Evolutionary conservation across 1,139 yeast genomes (phyloP).

Genomic region (Yamadazyma trypodendri): DNA sequence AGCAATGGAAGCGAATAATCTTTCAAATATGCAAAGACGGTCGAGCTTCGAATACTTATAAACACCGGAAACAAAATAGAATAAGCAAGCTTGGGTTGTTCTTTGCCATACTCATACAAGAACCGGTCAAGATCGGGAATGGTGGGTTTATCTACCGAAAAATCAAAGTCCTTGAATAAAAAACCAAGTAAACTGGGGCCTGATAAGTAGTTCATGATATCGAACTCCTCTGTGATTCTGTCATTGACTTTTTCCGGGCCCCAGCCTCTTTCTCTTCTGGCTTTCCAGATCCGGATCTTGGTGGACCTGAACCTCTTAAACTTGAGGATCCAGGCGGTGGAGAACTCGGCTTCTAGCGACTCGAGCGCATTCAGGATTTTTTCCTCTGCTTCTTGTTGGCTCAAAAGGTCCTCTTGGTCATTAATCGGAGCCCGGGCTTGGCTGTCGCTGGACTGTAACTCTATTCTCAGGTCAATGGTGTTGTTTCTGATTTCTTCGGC

Average conservation of each 20-base stretch:
- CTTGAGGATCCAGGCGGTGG: constrained; percentile 67
- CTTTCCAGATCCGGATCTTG: constrained; percentile 27
- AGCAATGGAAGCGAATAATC: constrained; percentile 46
- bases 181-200: constrained; percentile 40
- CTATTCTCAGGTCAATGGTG: constrained; percentile 20
- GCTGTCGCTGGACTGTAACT: neutral
- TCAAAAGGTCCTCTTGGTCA: constrained; percentile 5
- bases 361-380: constrained; percentile 36
- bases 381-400: constrained; percentile 25
- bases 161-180: constrained; percentile 31
- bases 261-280: constrained; percentile 30
- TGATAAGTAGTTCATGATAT: constrained; percentile 32
- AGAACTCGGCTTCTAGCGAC: constrained; percentile 45
- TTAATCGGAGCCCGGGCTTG: neutral
- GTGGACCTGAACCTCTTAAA: constrained; percentile 25
- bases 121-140: constrained; percentile 37
- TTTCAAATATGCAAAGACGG: constrained; percentile 31
- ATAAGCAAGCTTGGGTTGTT: constrained; percentile 41
- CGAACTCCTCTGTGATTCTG: constrained; percentile 30
- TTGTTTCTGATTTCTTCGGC: constrained; percentile 17
- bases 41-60: constrained; percentile 28
- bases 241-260: constrained; percentile 35
- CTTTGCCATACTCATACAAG: constrained; percentile 35
- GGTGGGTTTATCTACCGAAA: constrained; percentile 25
- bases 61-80: constrained; percentile 41